These are phyloP conservation scores for Pichia pseudocactophila DNA, from an alignment of 805 yeast genomes.

Conservation along the genomic window DNA sequence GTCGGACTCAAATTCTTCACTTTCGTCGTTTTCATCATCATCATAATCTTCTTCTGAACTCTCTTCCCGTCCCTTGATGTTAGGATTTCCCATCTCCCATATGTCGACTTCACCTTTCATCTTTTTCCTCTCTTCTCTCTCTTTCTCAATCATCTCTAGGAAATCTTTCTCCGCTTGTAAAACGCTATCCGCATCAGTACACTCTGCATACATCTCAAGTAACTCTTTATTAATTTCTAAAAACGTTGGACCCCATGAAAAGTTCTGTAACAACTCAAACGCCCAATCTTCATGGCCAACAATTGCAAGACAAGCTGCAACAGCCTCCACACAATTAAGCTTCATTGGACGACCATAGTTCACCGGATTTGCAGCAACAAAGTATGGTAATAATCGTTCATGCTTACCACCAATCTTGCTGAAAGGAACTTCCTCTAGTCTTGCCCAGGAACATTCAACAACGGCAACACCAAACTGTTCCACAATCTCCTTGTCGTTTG, in stretches of 20 bases:
- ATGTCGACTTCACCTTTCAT: constrained; percentile 47
- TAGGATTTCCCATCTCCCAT: constrained; percentile 75
- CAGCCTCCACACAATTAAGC: constrained; percentile 91
- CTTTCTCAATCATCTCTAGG: constrained; percentile 59
- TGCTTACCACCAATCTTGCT: constrained; percentile 82
- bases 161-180: constrained; percentile 65
- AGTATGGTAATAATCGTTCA: constrained; percentile 81
- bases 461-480: constrained; percentile 88
- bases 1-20: constrained; percentile 7
- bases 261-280: constrained; percentile 57
- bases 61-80: constrained; percentile 31
- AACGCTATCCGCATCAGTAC: constrained; percentile 75
- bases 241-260: constrained; percentile 92
- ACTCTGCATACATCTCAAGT: constrained; percentile 60
- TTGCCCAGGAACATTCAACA: constrained; percentile 98
- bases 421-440: constrained; percentile 95
- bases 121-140: constrained; percentile 51
- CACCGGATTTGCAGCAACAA: constrained; percentile 95
- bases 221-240: constrained; percentile 74
- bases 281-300: constrained; percentile 93
- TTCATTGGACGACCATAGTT: constrained; percentile 96
- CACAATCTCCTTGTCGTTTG: constrained; percentile 70
- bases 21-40: constrained; percentile 15
- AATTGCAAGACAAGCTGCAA: constrained; percentile 94
- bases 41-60: constrained; percentile 18